Evolutionary conservation across 305 asterid genomes (phyloP).

Genomic region (Striga hermonthica): DNA sequence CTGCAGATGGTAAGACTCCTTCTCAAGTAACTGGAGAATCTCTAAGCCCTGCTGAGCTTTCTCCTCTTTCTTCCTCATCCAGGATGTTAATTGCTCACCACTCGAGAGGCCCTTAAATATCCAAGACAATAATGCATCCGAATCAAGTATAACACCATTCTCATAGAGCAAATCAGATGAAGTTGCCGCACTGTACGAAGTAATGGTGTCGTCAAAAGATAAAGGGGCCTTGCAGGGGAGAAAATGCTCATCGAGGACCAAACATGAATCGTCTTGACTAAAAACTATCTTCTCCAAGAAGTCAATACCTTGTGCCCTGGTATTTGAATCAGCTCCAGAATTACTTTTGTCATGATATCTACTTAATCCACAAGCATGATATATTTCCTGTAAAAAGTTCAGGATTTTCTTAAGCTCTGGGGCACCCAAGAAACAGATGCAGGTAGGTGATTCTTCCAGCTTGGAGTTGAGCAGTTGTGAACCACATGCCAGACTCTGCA

Average conservation of each 20-base stretch:
- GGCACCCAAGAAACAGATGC: slow-evolving; percentile 79
- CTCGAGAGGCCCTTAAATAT: slow-evolving; percentile 69
- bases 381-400: slow-evolving; percentile 78
- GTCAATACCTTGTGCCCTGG: slow-evolving; percentile 41
- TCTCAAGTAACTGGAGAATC: slow-evolving; percentile 72
- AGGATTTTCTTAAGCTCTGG: slow-evolving; percentile 74
- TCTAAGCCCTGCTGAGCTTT: slow-evolving; percentile 65
- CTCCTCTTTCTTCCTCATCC: slow-evolving; percentile 66
- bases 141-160: slow-evolving; percentile 52
- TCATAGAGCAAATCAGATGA: slow-evolving; percentile 43
- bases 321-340: slow-evolving; percentile 41
- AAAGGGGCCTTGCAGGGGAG: slow-evolving; percentile 46
- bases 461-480: slow-evolving; percentile 59
- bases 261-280: slow-evolving; percentile 58
- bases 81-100: slow-evolving; percentile 64
- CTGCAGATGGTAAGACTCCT: slow-evolving; percentile 77
- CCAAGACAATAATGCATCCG: slow-evolving; percentile 86
- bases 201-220: slow-evolving; percentile 38
- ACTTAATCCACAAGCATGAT: slow-evolving; percentile 61
- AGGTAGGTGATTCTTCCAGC: slow-evolving; percentile 66
- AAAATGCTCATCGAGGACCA: slow-evolving; percentile 68
- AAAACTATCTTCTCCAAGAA: slow-evolving; percentile 57
- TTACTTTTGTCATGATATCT: slow-evolving; percentile 65
- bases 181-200: slow-evolving; percentile 36
- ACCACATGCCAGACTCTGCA: slow-evolving; percentile 72